A percentile compares a stretch with the other conserved stretches of the same genome.
Evolutionary conservation across 1,284 basidiomycete species (phyloP).

Genomic region (Rhodotorula sp.): DNA sequence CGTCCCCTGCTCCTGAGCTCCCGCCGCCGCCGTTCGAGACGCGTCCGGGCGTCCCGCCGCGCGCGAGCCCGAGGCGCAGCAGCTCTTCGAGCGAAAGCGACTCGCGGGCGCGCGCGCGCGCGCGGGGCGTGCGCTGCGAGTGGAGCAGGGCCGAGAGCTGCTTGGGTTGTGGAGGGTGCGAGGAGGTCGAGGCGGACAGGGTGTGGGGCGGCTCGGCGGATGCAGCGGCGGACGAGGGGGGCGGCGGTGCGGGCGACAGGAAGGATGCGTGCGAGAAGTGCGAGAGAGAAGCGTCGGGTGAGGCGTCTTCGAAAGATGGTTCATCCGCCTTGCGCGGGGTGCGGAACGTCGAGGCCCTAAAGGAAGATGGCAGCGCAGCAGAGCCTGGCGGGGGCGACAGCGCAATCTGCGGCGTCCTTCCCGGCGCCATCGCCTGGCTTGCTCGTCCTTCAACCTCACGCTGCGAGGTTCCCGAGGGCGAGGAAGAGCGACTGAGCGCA

Average conservation of each 20-base stretch:
- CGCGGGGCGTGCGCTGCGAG: not conserved
- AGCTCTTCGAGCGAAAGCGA: conserved; percentile 20
- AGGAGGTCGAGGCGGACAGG: not conserved
- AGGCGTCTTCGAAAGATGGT: not conserved
- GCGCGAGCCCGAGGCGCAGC: not conserved
- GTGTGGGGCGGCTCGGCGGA: not conserved
- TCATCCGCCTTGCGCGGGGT: not conserved
- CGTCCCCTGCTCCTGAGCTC: not conserved
- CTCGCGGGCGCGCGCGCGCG: not conserved
- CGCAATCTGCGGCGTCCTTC: not conserved
- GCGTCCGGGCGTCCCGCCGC: not conserved
- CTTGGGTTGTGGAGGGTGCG: not conserved
- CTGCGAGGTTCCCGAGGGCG: too few relatives aligned
- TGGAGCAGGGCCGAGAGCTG: not conserved
- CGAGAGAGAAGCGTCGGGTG: not conserved
- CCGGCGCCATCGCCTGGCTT: not conserved
- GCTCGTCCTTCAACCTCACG: too few relatives aligned
- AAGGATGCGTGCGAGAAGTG: conserved; percentile 3
- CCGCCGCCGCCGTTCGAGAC: not conserved
- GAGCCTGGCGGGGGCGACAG: not conserved
- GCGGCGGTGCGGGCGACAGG: conserved; percentile 4
- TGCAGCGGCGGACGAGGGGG: not conserved
- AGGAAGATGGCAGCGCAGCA: too few relatives aligned
- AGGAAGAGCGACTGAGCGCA: too few relatives aligned
- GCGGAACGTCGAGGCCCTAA: not conserved